Percentiles rank a stretch among this genome's conserved stretches.
Conservation (phyloP, 192 early-diverging fungal species). For the Podila clonocystis region DNA sequence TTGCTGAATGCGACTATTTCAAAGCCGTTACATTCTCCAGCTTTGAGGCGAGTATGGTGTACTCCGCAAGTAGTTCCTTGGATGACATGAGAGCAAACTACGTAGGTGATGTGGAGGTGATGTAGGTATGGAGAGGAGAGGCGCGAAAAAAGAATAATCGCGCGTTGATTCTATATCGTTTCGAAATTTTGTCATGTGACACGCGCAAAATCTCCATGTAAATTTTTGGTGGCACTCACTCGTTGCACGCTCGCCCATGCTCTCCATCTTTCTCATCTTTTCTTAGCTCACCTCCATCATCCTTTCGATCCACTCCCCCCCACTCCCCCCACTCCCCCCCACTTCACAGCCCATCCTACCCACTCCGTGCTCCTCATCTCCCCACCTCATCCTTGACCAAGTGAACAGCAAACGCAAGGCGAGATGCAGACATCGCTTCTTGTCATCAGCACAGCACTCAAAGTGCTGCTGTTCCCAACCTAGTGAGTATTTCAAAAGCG, state of each 20-base stretch:
- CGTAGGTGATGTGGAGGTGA: neutral
- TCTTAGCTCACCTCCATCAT: no score
- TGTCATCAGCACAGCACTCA: slow-evolving; percentile 60
- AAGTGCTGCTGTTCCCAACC: slow-evolving; percentile 75
- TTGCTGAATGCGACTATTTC: neutral
- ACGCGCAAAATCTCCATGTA: no score
- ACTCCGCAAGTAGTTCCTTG: slow-evolving; percentile 42
- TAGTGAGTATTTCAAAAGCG: slow-evolving; percentile 60
- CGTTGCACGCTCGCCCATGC: no score
- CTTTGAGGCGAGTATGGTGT: slow-evolving; percentile 23
- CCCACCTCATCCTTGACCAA: neutral
- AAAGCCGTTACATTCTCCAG: slow-evolving; percentile 29
- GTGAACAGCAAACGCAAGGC: neutral
- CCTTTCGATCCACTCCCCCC: no score
- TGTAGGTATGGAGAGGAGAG: no score
- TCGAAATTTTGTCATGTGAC: no score
- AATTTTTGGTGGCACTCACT: no score
- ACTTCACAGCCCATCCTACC: neutral
- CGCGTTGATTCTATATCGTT: no score
- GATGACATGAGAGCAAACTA: slow-evolving; percentile 22
- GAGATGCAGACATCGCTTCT: slow-evolving; percentile 54
- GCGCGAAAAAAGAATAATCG: neutral
- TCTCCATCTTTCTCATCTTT: no score
- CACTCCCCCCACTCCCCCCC: no score
- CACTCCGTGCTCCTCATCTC: neutral